Percentiles rank a stretch among this genome's conserved stretches.
Conservation (phyloP, 1,139 yeast genomes). For the Saccharomyces hybrid region DNA sequence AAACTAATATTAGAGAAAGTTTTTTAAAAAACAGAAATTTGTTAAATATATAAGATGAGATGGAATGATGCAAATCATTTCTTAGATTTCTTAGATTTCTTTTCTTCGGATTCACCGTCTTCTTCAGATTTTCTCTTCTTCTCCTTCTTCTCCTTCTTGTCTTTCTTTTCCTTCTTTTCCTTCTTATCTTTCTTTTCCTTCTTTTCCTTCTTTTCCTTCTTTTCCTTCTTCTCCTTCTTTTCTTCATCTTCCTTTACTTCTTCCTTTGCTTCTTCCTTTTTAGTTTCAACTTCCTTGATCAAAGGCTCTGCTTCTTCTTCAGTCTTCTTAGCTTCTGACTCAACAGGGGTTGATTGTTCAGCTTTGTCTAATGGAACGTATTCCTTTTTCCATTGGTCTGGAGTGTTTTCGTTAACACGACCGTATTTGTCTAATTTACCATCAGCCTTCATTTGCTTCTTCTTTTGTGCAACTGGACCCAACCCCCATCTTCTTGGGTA, state of each 20-base stretch:
- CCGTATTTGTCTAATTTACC: conserved; percentile 97
- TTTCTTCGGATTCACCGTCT: conserved; percentile 46
- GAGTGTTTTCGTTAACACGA: conserved; percentile 86
- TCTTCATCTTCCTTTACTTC: conserved; percentile 37
- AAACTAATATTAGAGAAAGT: not conserved
- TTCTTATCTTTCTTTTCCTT: conserved; percentile 56
- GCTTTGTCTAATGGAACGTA: conserved; percentile 76
- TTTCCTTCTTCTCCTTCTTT: conserved; percentile 46
- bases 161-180: conserved; percentile 56
- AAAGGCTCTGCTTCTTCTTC: conserved; percentile 30
- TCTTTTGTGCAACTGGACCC: conserved; percentile 97
- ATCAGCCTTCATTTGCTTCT: conserved; percentile 94
- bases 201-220: conserved; percentile 25
- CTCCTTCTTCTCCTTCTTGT: conserved; percentile 43
- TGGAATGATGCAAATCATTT: conserved; percentile 22
- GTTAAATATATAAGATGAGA: not conserved
- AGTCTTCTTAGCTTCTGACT: conserved; percentile 25
- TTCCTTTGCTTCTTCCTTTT: conserved; percentile 20
- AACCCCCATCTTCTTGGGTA: conserved; percentile 99
- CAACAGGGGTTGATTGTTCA: conserved; percentile 32
- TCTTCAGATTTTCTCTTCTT: conserved; percentile 54
- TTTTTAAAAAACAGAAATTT: not conserved
- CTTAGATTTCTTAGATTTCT: conserved; percentile 51
- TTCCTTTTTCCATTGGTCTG: conserved; percentile 81
- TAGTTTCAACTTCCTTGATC: conserved; percentile 33